Conservation (phyloP, 306 rosid genomes). For the Inga laurina region DNA sequence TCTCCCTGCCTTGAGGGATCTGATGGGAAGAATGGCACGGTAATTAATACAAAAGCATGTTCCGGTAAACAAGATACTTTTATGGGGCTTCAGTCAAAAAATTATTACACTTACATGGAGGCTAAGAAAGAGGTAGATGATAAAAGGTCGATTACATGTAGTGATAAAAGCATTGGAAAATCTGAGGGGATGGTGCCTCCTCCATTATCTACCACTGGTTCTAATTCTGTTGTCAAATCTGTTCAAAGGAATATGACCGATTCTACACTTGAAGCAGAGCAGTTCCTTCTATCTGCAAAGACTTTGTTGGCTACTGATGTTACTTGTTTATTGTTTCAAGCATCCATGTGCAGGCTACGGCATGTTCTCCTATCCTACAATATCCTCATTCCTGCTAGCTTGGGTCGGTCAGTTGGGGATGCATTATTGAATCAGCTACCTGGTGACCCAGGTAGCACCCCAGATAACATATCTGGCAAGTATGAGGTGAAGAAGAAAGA, state of each 20-base stretch:
- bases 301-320: conserved; percentile 86
- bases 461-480: conserved; percentile 67
- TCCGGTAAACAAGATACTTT: conserved; percentile 50
- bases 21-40: conserved; percentile 63
- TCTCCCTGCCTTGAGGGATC: conserved; percentile 74
- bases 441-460: conserved; percentile 59
- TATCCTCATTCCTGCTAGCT: conserved; percentile 57
- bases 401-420: conserved; percentile 55
- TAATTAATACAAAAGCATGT: conserved; percentile 49
- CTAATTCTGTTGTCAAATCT: conserved; percentile 60
- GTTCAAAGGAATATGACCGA: conserved; percentile 59
- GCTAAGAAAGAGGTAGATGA: conserved; percentile 63
- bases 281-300: conserved; percentile 58
- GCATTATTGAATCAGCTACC: conserved; percentile 65
- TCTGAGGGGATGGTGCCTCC: conserved; percentile 59
- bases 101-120: conserved; percentile 71
- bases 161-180: conserved; percentile 40
- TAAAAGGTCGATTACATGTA: conserved; percentile 44
- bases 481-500: conserved; percentile 90
- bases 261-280: conserved; percentile 61
- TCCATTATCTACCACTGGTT: conserved; percentile 51
- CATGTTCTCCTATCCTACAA: conserved; percentile 72
- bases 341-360: conserved; percentile 86
- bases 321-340: conserved; percentile 79
- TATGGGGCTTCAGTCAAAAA: conserved; percentile 49